phyloP scores from a whole-genome alignment of 2,329 filamentous ascomycete genomes.

The Monilinia fructicola region DNA sequence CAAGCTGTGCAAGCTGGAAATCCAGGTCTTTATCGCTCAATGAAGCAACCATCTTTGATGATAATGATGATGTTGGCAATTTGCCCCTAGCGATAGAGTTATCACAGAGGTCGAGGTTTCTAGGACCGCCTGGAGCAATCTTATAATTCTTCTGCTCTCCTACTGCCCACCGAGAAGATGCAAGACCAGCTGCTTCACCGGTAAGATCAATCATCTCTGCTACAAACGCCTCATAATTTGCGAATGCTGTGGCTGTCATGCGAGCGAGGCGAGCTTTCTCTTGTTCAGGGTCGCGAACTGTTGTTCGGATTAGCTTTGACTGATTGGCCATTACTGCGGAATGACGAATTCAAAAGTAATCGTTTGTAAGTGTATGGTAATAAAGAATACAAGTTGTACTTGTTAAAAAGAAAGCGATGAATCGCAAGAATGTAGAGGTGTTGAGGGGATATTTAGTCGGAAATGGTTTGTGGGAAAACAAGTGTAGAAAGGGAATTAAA shows the following conservation, averaged over 20 bases:
- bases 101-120: slow-evolving; percentile 11
- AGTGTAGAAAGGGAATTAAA: background rate
- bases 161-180: slow-evolving; percentile 2
- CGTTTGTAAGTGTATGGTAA: background rate
- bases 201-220: slow-evolving; percentile 3
- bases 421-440: background rate
- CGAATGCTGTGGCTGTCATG: background rate
- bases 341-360: background rate
- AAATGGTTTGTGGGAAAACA: background rate
- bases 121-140: slow-evolving; percentile 13
- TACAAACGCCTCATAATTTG: background rate
- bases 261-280: slow-evolving; percentile 9
- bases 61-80: background rate
- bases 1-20: background rate
- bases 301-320: background rate
- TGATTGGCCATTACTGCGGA: background rate
- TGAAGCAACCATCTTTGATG: background rate
- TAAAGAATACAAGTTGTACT: background rate
- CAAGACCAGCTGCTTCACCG: slow-evolving; percentile 8
- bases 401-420: background rate
- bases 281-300: background rate
- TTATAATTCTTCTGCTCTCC: slow-evolving; percentile 1
- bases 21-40: background rate
- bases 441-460: background rate
- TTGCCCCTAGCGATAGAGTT: slow-evolving; percentile 9